These are phyloP conservation scores for Erysimum cheiranthoides DNA, from an alignment of 345 rosid species.

Conservation along the genomic window DNA sequence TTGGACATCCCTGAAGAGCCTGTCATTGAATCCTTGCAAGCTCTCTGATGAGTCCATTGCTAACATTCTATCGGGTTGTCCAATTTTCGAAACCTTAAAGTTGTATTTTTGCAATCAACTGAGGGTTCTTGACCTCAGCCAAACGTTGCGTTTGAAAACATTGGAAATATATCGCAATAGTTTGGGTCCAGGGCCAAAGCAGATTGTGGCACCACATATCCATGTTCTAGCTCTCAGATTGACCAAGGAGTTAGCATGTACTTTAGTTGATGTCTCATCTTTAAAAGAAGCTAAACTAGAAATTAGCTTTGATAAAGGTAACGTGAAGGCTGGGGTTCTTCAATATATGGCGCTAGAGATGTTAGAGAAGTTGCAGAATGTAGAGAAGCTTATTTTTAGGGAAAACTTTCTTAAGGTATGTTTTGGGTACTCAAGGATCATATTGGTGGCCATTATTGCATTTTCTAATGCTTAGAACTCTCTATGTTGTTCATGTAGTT, in stretches of 20 bases:
- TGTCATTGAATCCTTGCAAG: not conserved
- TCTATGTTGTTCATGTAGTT: no score
- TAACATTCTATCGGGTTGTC: slow-evolving; percentile 23
- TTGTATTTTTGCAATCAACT: not conserved
- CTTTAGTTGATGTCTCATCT: slow-evolving; percentile 22
- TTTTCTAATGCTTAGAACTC: no score
- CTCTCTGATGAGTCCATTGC: not conserved
- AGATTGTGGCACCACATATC: slow-evolving; percentile 30
- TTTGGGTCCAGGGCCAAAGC: not conserved
- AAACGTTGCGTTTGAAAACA: slow-evolving; percentile 5
- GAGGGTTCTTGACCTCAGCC: slow-evolving; percentile 4
- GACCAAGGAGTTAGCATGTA: not conserved
- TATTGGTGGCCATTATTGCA: no score
- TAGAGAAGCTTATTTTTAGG: slow-evolving; percentile 25
- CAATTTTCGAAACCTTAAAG: not conserved
- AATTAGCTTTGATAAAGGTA: not conserved
- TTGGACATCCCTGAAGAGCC: slow-evolving; percentile 14
- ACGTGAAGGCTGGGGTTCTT: not conserved
- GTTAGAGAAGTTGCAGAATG: slow-evolving; percentile 16
- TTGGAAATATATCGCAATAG: not conserved
- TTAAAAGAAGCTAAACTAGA: slow-evolving; percentile 16
- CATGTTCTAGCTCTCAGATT: not conserved
- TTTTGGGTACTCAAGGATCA: no score
- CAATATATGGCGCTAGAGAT: not conserved
- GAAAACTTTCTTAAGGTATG: slow-evolving; percentile 16